Conservation (phyloP, 2,329 filamentous ascomycete genomes). For the Alternaria sp. region DNA sequence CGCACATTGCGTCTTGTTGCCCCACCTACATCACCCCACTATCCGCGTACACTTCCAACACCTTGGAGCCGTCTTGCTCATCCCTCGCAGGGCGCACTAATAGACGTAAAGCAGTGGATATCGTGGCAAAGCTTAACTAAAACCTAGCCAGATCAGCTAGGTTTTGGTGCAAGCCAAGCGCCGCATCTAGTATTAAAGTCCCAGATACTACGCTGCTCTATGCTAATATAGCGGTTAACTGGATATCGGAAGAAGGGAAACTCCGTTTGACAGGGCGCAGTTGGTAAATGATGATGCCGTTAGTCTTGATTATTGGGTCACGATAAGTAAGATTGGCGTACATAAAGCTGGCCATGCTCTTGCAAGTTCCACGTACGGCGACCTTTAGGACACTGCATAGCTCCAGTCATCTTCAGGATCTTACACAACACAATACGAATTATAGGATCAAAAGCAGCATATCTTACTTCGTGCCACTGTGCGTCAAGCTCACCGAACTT, state of each 20-base stretch:
- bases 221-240: not conserved
- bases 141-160: not conserved
- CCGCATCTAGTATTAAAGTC: not conserved
- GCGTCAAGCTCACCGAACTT: not conserved
- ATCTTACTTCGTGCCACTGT: not conserved
- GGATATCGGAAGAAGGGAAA: not conserved
- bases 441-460: not conserved
- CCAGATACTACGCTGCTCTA: not conserved
- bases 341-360: not conserved
- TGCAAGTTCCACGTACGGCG: not conserved
- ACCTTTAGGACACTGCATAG: not conserved
- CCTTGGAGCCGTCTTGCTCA: not conserved
- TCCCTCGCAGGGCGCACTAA: not conserved
- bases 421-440: not conserved
- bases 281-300: not conserved
- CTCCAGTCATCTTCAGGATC: not conserved
- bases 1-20: not conserved
- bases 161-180: not conserved
- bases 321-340: not conserved
- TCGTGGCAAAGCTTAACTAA: not conserved
- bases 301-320: not conserved
- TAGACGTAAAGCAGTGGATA: not conserved
- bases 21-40: not conserved
- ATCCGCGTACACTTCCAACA: not conserved
- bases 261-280: not conserved